A percentile compares a stretch with the other conserved stretches of the same genome.
Evolutionary conservation across 345 rosid species (phyloP).

Genomic region (Populus ilicifolia): DNA sequence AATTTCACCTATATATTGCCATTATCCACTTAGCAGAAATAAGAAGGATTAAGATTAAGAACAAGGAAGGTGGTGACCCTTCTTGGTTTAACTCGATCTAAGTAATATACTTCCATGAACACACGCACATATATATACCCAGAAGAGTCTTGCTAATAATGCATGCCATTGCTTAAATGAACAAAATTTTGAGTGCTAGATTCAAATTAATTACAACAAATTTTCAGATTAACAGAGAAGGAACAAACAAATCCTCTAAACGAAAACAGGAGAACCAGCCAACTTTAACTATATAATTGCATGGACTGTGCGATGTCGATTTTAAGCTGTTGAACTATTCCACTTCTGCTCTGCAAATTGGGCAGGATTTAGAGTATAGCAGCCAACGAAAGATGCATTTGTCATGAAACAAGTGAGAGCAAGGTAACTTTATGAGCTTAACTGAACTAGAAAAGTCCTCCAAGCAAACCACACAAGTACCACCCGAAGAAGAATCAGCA

Average conservation of each 20-base stretch:
- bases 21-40: too few relatives aligned
- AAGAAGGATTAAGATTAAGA: too few relatives aligned
- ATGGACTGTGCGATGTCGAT: not conserved
- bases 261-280: not conserved
- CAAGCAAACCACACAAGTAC: not conserved
- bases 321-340: not conserved
- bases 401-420: not conserved
- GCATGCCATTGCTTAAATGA: too few relatives aligned
- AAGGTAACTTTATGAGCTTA: not conserved
- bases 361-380: not conserved
- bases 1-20: too few relatives aligned
- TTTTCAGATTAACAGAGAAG: not conserved
- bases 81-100: too few relatives aligned
- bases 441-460: not conserved
- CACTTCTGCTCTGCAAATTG: not conserved
- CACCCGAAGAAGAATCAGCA: not conserved
- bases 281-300: not conserved
- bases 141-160: too few relatives aligned
- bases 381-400: not conserved
- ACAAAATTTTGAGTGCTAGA: too few relatives aligned
- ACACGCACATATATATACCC: too few relatives aligned
- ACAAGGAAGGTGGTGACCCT: too few relatives aligned
- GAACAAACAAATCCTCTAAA: not conserved
- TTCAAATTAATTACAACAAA: not conserved
- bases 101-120: too few relatives aligned